Base-by-base conservation (phyloP, 345 rosid genomes). In the Aegle marmelos region DNA sequence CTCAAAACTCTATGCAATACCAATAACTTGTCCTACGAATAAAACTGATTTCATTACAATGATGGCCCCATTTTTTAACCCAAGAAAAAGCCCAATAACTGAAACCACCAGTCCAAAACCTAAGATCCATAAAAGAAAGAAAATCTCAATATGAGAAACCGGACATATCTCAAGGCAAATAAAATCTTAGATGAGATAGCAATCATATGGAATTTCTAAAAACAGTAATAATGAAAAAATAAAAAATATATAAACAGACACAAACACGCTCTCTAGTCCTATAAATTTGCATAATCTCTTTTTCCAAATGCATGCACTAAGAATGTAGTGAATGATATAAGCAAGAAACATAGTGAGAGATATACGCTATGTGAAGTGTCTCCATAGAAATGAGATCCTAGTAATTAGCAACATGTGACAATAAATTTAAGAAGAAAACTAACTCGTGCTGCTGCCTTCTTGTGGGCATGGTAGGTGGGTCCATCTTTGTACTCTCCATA, bases 401-500 rank as follows among this genome's bases (percentile, higher is more conserved):
- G 10, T 56, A 56, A 45, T 69, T 63, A 65, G 34, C 11, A 41
- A 48, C 68, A 45, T 56, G 63, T 36, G 71, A 75, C 70, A 70
- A 60, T 28, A 13, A 22, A 39, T 68, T 81, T 56, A 59, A 72
- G 76, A 80, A 50, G 63, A 59, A 14, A 33, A 74, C 93, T 91
- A 83, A 95, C 99, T 88, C 99, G 83, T 14, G 97, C 97, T 21
- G 97, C 86, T 62, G 90, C 99, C 66, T 86, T 90, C 78, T 89
- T 87, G 82, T 91, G 91, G 76, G 90, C 87, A 77, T 85, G 93
- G 75, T 92, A 95, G 16, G 98, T 93, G 10, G 94, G 97, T 77
- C 99, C 98, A 81, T 95, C 95, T 85, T 95, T 95, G 79, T 90
- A 93, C 79, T 93, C 98, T 71, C 96, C 98, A 77, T 95, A 95